Percentiles rank a stretch among this genome's conserved stretches.
These are phyloP conservation scores for Alternaria ventricosa DNA, from an alignment of 2,329 filamentous ascomycete genomes.

Conservation along the genomic window DNA sequence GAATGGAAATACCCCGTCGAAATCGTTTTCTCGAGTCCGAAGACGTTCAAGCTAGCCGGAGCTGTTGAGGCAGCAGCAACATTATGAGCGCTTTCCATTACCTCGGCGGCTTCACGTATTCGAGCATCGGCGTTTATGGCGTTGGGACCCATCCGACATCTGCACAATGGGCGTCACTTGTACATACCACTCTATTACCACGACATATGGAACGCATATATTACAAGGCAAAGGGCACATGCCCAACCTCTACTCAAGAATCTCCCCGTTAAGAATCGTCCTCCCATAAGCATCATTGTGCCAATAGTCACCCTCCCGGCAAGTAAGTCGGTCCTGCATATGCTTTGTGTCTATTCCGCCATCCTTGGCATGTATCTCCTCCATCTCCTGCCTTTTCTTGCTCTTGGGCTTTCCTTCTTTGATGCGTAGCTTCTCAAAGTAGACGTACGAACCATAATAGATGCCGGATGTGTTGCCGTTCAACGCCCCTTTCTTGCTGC, in stretches of 20 bases:
- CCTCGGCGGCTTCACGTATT: conserved; percentile 1
- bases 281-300: neutral
- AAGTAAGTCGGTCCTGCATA: neutral
- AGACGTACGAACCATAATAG: conserved; percentile 64
- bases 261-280: neutral
- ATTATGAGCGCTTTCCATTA: conserved; percentile 32
- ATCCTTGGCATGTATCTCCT: conserved; percentile 37
- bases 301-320: neutral
- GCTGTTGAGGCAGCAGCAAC: conserved; percentile 56
- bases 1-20: conserved; percentile 90
- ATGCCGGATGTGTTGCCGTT: conserved; percentile 58
- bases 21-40: conserved; percentile 60
- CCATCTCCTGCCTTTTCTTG: conserved; percentile 61
- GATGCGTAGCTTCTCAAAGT: conserved; percentile 65
- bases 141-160: neutral
- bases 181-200: neutral
- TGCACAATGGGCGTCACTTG: neutral
- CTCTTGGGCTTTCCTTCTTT: conserved; percentile 60
- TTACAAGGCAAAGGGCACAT: neutral
- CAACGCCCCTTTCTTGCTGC: conserved; percentile 56
- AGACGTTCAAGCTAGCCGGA: conserved; percentile 55
- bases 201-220: neutral
- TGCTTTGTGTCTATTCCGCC: conserved; percentile 11
- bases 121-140: conserved; percentile 19
- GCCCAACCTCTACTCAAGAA: neutral